Conservation (phyloP, 73 alveolate species). For the Stentor coeruleus region DNA sequence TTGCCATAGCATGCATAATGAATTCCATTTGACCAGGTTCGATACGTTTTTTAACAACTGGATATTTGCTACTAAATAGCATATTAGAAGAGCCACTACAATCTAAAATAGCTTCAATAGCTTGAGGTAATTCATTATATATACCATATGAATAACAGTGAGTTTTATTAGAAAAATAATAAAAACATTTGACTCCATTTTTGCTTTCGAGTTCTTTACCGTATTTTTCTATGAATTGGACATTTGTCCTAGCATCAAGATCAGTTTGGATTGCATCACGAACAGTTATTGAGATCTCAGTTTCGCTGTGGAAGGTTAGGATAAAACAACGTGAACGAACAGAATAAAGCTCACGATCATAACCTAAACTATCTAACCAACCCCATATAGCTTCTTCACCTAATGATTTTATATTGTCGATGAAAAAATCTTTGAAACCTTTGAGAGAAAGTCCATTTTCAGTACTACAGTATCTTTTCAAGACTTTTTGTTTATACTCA, state of each 20-base stretch:
- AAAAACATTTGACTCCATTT: background rate
- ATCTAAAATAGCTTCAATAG: background rate
- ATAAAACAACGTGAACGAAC: conserved; percentile 61
- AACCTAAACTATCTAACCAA: conserved; percentile 67
- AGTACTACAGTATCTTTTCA: background rate
- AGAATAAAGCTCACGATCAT: conserved; percentile 65
- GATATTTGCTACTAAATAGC: background rate
- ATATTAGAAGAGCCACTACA: background rate
- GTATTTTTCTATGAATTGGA: no score
- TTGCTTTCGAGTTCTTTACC: background rate
- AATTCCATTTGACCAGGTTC: background rate
- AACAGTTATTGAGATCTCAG: background rate
- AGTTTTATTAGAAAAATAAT: background rate
- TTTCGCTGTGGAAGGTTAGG: conserved; percentile 63
- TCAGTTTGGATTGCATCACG: no score
- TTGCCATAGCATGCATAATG: background rate
- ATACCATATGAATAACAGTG: background rate
- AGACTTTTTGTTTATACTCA: conserved; percentile 4
- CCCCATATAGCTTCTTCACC: conserved; percentile 67
- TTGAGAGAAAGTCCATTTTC: conserved; percentile 36
- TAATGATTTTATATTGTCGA: conserved; percentile 31
- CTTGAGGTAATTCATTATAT: background rate
- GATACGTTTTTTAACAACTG: background rate
- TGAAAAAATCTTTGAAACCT: conserved; percentile 32
- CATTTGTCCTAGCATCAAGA: no score